Conservation (phyloP, 2,329 filamentous ascomycete genomes). For the Aureobasidium namibiae region DNA sequence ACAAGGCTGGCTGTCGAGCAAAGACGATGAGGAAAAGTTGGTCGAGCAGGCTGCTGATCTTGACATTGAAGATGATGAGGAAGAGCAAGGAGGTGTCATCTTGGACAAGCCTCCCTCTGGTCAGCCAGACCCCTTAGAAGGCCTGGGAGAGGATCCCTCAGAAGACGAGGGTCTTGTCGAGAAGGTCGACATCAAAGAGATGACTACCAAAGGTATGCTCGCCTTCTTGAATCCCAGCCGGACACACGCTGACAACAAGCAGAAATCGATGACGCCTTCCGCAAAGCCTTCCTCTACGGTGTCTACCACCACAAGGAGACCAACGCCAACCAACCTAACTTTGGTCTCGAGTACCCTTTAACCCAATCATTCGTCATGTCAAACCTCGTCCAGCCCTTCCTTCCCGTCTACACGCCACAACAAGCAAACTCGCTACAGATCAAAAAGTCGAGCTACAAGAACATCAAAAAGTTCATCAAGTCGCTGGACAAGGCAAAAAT, state of each 20-base stretch:
- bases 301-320: conserved; percentile 51
- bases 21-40: conserved; percentile 27
- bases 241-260: conserved; percentile 7
- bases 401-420: conserved; percentile 50
- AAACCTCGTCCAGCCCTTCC: conserved; percentile 56
- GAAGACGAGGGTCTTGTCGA: conserved; percentile 25
- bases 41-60: conserved; percentile 34
- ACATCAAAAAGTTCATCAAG: conserved; percentile 62
- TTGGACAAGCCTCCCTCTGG: conserved; percentile 21
- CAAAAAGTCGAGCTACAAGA: conserved; percentile 65
- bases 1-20: conserved; percentile 38
- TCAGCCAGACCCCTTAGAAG: conserved; percentile 1
- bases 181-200: conserved; percentile 35
- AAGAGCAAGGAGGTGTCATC: conserved; percentile 39
- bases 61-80: conserved; percentile 33
- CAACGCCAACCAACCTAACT: conserved; percentile 43
- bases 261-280: conserved; percentile 61
- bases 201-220: conserved; percentile 48
- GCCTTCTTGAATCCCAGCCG: conserved; percentile 10
- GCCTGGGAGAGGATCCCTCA: conserved; percentile 18
- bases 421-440: conserved; percentile 53
- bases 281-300: conserved; percentile 56
- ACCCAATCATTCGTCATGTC: conserved; percentile 57
- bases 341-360: conserved; percentile 54
- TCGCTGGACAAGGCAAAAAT: conserved; percentile 55